Conservation (phyloP, 441 rosid genomes). For the Biscutella auriculata region DNA sequence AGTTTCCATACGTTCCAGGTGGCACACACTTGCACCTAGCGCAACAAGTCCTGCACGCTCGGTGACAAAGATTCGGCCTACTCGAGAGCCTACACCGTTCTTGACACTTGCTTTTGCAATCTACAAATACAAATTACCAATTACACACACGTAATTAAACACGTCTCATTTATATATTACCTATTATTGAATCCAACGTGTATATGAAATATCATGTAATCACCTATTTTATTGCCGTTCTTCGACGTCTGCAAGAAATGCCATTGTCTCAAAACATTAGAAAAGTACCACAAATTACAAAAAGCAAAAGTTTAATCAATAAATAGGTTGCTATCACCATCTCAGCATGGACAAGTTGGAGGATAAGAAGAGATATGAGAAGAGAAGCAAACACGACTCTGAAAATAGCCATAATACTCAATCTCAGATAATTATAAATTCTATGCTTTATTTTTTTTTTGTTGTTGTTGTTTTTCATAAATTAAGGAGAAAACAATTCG, state of each 20-base stretch:
- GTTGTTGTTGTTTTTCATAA: too few species aligned
- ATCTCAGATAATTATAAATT: too few species aligned
- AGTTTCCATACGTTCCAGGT: constrained; percentile 59
- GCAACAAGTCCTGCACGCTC: constrained; percentile 64
- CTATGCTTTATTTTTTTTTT: too few species aligned
- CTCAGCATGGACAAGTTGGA: constrained; percentile 36
- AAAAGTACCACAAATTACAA: too few species aligned
- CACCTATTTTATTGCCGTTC: constrained; percentile 14
- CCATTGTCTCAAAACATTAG: too few species aligned
- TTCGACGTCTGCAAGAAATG: constrained; percentile 14
- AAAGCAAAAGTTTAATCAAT: too few species aligned
- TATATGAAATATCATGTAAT: background rate
- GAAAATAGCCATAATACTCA: constrained; percentile 34
- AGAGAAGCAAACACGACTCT: constrained; percentile 36
- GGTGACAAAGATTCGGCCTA: constrained; percentile 35
- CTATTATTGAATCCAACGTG: background rate
- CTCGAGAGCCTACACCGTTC: constrained; percentile 38
- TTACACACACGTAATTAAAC: too few species aligned
- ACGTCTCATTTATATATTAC: too few species aligned
- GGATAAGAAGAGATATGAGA: constrained; percentile 42
- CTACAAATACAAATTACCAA: constrained; percentile 11
- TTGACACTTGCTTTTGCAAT: constrained; percentile 34
- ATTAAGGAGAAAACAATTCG: too few species aligned
- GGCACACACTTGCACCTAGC: constrained; percentile 54
- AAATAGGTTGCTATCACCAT: constrained; percentile 12